phyloP scores from a whole-genome alignment of 78 protist genomes.

The Monosiga brevicollis region DNA sequence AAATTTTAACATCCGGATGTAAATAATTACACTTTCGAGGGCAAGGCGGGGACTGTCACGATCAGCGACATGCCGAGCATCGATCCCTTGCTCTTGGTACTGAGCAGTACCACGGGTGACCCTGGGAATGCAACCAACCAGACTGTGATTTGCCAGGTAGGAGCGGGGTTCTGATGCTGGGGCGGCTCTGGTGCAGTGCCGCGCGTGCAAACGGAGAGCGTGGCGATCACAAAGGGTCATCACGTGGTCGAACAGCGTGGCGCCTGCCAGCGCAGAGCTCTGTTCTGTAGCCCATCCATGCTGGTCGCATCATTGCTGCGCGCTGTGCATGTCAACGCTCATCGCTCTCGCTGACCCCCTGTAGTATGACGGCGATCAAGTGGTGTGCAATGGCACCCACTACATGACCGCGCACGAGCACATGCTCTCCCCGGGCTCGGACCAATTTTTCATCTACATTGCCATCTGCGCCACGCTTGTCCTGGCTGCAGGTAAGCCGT shows the following conservation, averaged over 20 bases:
- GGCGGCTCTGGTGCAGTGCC: no score
- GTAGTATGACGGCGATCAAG: neutral
- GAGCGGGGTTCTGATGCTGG: no score
- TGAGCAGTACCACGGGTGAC: no score
- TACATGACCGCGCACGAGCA: neutral
- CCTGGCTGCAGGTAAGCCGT: neutral
- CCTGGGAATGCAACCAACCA: no score
- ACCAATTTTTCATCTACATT: neutral
- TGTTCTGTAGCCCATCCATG: neutral
- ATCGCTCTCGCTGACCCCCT: neutral
- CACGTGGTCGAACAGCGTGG: neutral
- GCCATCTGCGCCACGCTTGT: neutral
- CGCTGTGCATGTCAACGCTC: neutral
- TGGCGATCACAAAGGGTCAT: neutral
- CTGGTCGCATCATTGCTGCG: neutral
- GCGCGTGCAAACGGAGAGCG: neutral
- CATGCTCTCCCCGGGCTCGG: neutral
- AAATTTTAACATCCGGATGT: no score
- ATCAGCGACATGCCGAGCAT: no score
- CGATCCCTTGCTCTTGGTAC: no score
- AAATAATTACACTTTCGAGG: no score
- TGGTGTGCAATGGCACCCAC: neutral
- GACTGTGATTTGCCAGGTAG: no score
- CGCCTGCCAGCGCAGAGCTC: neutral
- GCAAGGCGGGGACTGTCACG: no score